Evolutionary conservation across 2,329 filamentous ascomycete genomes (phyloP).

Genomic region (Macroventuria anomochaeta): DNA sequence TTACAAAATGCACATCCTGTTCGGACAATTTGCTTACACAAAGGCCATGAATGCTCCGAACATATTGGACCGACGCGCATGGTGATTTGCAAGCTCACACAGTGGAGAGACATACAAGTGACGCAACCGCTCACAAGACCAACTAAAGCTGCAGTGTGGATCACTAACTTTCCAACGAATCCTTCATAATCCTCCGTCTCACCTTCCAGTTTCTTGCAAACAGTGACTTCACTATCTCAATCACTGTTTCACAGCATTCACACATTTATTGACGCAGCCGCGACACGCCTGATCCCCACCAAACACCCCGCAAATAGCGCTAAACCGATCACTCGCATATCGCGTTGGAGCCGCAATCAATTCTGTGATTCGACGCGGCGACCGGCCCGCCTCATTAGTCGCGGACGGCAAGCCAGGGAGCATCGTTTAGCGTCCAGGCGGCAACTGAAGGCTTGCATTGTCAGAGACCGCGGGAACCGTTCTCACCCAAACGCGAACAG

Average conservation of each 20-base stretch:
- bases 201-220: background rate
- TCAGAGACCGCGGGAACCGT: slow-evolving; percentile 26
- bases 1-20: background rate
- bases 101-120: slow-evolving; percentile 6
- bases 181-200: background rate
- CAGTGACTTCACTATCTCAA: background rate
- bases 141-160: background rate
- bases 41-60: slow-evolving; percentile 1
- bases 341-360: slow-evolving; percentile 24
- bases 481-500: slow-evolving; percentile 31
- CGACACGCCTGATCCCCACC: slow-evolving; percentile 26
- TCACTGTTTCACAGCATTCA: slow-evolving; percentile 4
- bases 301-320: slow-evolving; percentile 28
- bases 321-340: slow-evolving; percentile 32
- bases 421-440: slow-evolving; percentile 9
- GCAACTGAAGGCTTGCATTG: slow-evolving; percentile 30
- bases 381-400: slow-evolving; percentile 27
- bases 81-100: background rate
- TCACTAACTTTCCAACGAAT: background rate
- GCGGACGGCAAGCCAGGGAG: slow-evolving; percentile 18
- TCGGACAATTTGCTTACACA: background rate
- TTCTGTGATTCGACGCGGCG: slow-evolving; percentile 30
- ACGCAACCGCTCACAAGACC: slow-evolving; percentile 16
- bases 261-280: slow-evolving; percentile 19
- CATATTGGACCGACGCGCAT: background rate